phyloP scores from a whole-genome alignment of 2,329 filamentous ascomycete genomes.

The Monosporascus sp. region DNA sequence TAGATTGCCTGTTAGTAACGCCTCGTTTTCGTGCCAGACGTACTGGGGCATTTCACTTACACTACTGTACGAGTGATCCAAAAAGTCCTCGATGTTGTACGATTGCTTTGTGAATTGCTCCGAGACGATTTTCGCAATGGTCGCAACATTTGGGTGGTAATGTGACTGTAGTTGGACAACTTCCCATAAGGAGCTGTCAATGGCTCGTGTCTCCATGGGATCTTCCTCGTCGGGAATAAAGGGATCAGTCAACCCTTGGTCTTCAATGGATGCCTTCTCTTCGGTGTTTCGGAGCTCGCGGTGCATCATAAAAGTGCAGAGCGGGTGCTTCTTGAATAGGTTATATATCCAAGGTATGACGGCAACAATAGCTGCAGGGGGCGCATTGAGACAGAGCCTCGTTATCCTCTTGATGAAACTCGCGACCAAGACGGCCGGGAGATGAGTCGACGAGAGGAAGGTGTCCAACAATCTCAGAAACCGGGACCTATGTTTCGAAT shows the following conservation, averaged over 20 bases:
- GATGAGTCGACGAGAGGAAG: constrained; percentile 85
- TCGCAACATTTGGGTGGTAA: constrained; percentile 95
- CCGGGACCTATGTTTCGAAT: constrained; percentile 88
- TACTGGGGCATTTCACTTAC: constrained; percentile 41
- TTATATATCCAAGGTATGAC: constrained; percentile 96
- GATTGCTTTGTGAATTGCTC: constrained; percentile 96
- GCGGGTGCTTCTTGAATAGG: constrained; percentile 80
- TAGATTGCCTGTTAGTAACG: constrained; percentile 34
- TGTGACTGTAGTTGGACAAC: constrained; percentile 85
- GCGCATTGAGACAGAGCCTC: constrained; percentile 77
- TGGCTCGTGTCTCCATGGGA: constrained; percentile 78
- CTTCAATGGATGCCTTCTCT: constrained; percentile 53
- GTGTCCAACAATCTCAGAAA: constrained; percentile 91
- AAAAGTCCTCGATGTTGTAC: constrained; percentile 94
- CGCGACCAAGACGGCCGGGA: constrained; percentile 84
- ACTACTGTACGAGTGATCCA: constrained; percentile 86
- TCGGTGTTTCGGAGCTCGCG: constrained; percentile 59
- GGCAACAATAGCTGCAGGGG: constrained; percentile 82
- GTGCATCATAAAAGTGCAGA: constrained; percentile 95
- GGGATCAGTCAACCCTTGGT: constrained; percentile 61
- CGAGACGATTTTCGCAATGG: constrained; percentile 85
- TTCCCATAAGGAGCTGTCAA: constrained; percentile 94
- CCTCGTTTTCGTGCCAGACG: neutral
- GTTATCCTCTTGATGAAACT: constrained; percentile 95
- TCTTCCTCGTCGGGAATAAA: constrained; percentile 73